phyloP scores from a whole-genome alignment of 257 asterid genomes.

The Jaltomata sinuosa region DNA sequence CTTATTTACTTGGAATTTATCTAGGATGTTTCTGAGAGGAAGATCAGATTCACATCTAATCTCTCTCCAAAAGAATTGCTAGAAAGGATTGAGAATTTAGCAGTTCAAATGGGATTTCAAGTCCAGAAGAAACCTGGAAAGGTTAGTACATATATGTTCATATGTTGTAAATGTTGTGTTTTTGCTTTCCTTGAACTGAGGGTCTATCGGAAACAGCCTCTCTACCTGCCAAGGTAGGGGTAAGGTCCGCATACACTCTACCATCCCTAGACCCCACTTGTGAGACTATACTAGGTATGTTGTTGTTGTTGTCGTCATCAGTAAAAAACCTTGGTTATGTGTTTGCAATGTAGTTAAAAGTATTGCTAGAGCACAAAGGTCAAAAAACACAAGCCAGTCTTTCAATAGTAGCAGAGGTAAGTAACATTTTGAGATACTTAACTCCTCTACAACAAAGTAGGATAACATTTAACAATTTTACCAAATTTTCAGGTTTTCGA shows the following conservation, averaged over 20 bases:
- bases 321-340: background rate
- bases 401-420: slow-evolving; percentile 73
- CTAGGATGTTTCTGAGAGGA: slow-evolving; percentile 91
- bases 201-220: background rate
- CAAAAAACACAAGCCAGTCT: slow-evolving; percentile 46
- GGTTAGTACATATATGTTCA: slow-evolving; percentile 23
- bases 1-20: background rate
- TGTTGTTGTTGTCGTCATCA: background rate
- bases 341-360: slow-evolving; percentile 48
- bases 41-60: slow-evolving; percentile 76
- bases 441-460: background rate
- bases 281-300: background rate
- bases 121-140: slow-evolving; percentile 81
- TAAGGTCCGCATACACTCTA: background rate
- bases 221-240: background rate
- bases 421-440: slow-evolving; percentile 7
- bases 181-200: background rate
- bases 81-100: slow-evolving; percentile 64
- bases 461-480: background rate
- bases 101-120: slow-evolving; percentile 59
- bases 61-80: slow-evolving; percentile 69
- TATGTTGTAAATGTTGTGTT: background rate
- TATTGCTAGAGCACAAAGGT: slow-evolving; percentile 42
- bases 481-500: slow-evolving; percentile 59
- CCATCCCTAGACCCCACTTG: background rate